Conservation (phyloP, 2,329 filamentous ascomycete species). For the Trichoderma citrinoviride region DNA sequence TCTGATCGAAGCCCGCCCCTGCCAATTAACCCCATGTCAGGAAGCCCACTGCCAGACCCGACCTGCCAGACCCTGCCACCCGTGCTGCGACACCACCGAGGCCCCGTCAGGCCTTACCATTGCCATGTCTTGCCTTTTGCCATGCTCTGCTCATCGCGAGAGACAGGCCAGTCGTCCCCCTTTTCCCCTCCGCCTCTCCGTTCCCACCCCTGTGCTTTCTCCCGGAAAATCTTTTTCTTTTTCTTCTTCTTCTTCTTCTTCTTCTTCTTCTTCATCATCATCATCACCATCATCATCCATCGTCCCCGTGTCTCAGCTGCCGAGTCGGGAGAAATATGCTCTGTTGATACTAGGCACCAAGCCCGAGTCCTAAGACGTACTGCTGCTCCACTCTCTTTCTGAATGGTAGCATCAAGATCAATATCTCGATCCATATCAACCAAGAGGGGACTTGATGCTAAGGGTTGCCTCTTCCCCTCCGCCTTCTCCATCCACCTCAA, state of each 20-base stretch:
- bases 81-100: constrained; percentile 14
- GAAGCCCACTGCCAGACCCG: no score
- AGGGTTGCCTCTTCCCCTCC: background rate
- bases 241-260: background rate
- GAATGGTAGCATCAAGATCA: background rate
- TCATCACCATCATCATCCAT: background rate
- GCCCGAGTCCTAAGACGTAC: background rate
- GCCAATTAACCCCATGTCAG: no score
- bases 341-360: background rate
- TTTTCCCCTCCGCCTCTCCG: background rate
- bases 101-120: constrained; percentile 15
- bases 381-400: background rate
- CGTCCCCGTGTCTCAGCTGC: background rate
- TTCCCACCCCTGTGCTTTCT: background rate
- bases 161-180: background rate
- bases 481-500: background rate
- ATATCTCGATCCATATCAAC: background rate
- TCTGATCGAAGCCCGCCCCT: background rate
- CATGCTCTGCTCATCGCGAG: constrained; percentile 15
- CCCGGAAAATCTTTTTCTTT: background rate
- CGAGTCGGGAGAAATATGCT: background rate
- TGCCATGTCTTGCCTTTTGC: constrained; percentile 18
- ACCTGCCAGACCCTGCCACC: constrained; percentile 5
- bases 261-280: background rate
- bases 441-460: background rate